Base-by-base conservation (phyloP, 2,329 filamentous ascomycete species). In the Cordyceps fumosorosea region DNA sequence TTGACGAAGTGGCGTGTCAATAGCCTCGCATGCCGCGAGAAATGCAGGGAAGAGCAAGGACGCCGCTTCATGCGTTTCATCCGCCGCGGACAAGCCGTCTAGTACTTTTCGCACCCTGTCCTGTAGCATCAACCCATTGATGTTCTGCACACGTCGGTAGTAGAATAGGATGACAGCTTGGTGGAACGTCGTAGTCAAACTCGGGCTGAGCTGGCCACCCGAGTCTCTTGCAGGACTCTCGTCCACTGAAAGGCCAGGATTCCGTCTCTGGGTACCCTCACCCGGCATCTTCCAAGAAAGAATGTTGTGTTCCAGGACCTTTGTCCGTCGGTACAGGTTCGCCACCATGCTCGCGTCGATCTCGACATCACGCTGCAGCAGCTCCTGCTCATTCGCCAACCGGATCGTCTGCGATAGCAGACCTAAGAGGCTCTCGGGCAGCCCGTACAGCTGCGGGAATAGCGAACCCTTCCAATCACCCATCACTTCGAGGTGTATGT, bases 81-180 rank as follows among this genome's bases (percentile, higher is more conserved):
- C 11, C 11, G 11, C 20, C 22, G 22, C 3, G 45, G 32, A 29
- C 22, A 58, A 22, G 20, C 29, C 20, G 10, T 22, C 51, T 12
- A 61, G 29, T 20, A 61, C 42, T n/a, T 48, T 61, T 16, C 29
- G 40, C 20, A 54, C 58, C 16, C 32, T 44, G 24, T 61, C 42
- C 20, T 61, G 58, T 42, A 61, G 20, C 42, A 61, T 61, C 29
- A 61, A 20, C 5, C 34, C 58, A 47, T 61, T 61, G 32, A 61
- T 55, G 11, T 61, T 61, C 16, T 61, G 58, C 11, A 61, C 42
- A 3, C 58, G 22, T 29, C 58, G 26, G 44, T 61, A 61, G 40
- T 55, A 61, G 11, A 61, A 61, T 29, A 61, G 14, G 8, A 55
- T 55, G 14, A 55, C 29, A 18, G 50, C 58, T n/a, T 61, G 50